Evolutionary conservation across 495 filamentous ascomycete species (phyloP), one percentile per base, ranked within the genome.

Genomic region (Penicillium diatomitis): DNA sequence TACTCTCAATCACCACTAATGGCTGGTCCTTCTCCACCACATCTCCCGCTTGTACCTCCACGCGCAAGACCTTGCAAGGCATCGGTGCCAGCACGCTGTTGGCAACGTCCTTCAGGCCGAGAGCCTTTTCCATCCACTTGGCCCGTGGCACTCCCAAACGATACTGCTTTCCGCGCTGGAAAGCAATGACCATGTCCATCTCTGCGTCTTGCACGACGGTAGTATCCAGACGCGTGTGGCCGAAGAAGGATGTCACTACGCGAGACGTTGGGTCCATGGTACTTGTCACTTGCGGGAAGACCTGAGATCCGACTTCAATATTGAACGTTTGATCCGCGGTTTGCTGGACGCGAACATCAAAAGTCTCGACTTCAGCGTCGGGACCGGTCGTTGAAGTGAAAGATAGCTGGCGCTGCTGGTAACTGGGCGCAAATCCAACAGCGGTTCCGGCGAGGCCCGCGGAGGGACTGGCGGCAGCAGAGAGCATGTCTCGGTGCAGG

Each of bases 1-100:
- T 98, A 48, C 91, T 96, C 69, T 98, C 92, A 60, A 98, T 95
- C 1, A 98, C 90, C 38, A 97, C 88, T 52, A 98, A 69, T 12
- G 88, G 79, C 56, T 94, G 82, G 44, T 90, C 90, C 68, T 90
- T 94, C 61, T 82, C 78, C 36, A 97, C 91, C 43, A 60, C 67
- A 52, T 90, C 83, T 0, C 92, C 94, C 47, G 84, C 88, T 46
- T 79, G 66, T 47, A 91, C 87, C 62, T 90, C 84, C 32, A 94
- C 88, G 44, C 87, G 78, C 50, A 96, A 67, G 4, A 96, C 81
- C 70, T 95, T 96, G 68, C 90, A 95, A 8, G 90, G 90, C 90
- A 96, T 96, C 2, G 90, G 90, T 28, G 90, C 86, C 41, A 88
- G 69, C 9, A 97, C 90, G 60, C 84, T 92, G 49, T 91, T 91